These are phyloP conservation scores for Gossypium schwendimanii DNA, from an alignment of 441 rosid species.

Conservation along the genomic window DNA sequence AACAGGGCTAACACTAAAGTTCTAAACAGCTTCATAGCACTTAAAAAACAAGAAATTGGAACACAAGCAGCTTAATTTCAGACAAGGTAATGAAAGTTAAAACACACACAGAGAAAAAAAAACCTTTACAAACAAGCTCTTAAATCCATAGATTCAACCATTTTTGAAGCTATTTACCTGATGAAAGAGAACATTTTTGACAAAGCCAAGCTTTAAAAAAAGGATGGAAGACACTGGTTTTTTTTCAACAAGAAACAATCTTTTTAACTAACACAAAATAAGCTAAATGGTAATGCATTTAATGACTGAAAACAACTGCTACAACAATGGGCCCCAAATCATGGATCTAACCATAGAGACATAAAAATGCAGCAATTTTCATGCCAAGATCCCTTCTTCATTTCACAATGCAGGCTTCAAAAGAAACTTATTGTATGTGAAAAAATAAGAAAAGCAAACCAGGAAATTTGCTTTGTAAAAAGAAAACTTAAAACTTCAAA, in stretches of 20 bases:
- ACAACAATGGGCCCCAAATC: constrained; percentile 32
- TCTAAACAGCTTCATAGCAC: constrained; percentile 50
- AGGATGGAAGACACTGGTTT: constrained; percentile 16
- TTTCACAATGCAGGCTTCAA: constrained; percentile 36
- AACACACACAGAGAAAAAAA: too few relatives aligned
- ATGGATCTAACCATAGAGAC: constrained; percentile 24
- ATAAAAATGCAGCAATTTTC: constrained; percentile 30
- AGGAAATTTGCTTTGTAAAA: constrained; percentile 11
- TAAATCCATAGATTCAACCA: constrained; percentile 13
- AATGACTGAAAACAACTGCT: constrained; percentile 30
- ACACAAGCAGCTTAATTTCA: too few relatives aligned
- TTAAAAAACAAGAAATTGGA: too few relatives aligned
- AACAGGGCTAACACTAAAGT: constrained; percentile 38
- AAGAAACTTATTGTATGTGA: constrained; percentile 14
- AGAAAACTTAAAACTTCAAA: constrained; percentile 31
- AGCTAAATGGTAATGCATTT: constrained; percentile 19
- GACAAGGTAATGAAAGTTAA: too few relatives aligned
- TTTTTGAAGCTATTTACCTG: constrained; percentile 21
- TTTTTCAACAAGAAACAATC: constrained; percentile 24
- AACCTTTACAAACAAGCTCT: not conserved
- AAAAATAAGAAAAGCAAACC: constrained; percentile 18
- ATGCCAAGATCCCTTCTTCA: constrained; percentile 38
- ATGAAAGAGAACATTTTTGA: constrained; percentile 11
- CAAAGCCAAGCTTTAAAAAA: constrained; percentile 20
- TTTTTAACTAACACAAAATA: constrained; percentile 24